These are phyloP conservation scores for Magnolia changhungtana DNA, from an alignment of 164 flowering plant genomes.

Conservation along the genomic window DNA sequence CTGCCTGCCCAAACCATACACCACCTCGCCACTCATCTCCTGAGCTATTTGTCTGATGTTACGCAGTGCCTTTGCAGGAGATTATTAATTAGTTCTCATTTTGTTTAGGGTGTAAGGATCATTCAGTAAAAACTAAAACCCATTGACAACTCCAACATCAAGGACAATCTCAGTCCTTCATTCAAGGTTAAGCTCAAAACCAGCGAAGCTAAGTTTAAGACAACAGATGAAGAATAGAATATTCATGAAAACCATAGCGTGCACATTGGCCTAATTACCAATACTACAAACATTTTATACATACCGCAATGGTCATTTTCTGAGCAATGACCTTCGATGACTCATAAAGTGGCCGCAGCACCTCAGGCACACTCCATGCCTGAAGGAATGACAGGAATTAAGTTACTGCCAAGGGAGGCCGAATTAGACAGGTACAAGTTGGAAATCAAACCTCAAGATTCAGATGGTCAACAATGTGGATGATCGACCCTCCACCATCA, in stretches of 20 bases:
- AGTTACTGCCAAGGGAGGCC: neutral
- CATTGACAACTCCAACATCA: neutral
- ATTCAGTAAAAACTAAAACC: neutral
- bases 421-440: neutral
- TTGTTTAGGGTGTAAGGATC: neutral
- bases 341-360: conserved; percentile 83
- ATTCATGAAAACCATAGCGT: neutral
- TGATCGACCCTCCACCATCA: conserved; percentile 93
- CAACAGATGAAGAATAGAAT: neutral
- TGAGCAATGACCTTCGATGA: conserved; percentile 87
- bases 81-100: neutral
- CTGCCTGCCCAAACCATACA: conserved; percentile 85
- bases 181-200: neutral
- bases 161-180: neutral
- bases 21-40: conserved; percentile 85
- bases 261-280: neutral
- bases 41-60: conserved; percentile 87
- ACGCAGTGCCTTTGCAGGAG: conserved; percentile 60
- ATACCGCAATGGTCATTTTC: conserved; percentile 87
- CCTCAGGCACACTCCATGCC: conserved; percentile 95
- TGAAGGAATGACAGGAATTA: conserved; percentile 17
- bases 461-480: conserved; percentile 91
- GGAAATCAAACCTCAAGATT: conserved; percentile 65
- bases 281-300: conserved; percentile 17
- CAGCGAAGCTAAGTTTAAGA: neutral